A percentile compares a stretch with the other conserved stretches of the same genome.
These are phyloP conservation scores for Fonsecaea multimorphosa DNA, from an alignment of 2,329 filamentous ascomycete species.

Conservation along the genomic window DNA sequence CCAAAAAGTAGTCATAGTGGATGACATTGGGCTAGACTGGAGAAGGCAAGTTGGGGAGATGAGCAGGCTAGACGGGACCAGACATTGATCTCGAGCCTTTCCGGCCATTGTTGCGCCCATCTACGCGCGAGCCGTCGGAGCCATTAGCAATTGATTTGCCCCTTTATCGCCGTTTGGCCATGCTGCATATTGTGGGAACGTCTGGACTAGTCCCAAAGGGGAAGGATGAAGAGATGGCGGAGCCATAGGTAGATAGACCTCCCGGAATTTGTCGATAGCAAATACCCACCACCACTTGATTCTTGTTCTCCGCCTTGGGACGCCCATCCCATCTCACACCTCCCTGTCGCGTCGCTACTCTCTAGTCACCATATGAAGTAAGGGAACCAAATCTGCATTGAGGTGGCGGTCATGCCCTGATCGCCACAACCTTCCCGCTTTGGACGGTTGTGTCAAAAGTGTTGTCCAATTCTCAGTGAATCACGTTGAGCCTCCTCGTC, in stretches of 20 bases:
- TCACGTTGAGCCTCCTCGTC: not conserved
- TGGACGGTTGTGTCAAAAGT: not conserved
- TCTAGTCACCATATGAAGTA: not conserved
- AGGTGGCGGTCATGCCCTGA: not conserved
- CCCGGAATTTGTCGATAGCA: not conserved
- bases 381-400: not conserved
- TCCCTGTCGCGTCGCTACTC: not conserved
- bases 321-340: not conserved
- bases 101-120: not conserved
- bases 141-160: not conserved
- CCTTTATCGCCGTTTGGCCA: not conserved
- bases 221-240: constrained; percentile 16
- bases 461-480: not conserved
- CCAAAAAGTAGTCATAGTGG: no score
- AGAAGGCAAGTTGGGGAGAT: constrained; percentile 16
- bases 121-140: not conserved
- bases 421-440: not conserved
- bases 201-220: constrained; percentile 3
- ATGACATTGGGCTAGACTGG: constrained; percentile 2
- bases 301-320: not conserved
- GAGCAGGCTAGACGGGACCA: not conserved
- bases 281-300: not conserved
- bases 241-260: not conserved
- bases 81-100: not conserved
- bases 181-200: not conserved